Evolutionary conservation across 371 early-diverging fungal species (phyloP).

Genomic region (Vittaforma corneae): DNA sequence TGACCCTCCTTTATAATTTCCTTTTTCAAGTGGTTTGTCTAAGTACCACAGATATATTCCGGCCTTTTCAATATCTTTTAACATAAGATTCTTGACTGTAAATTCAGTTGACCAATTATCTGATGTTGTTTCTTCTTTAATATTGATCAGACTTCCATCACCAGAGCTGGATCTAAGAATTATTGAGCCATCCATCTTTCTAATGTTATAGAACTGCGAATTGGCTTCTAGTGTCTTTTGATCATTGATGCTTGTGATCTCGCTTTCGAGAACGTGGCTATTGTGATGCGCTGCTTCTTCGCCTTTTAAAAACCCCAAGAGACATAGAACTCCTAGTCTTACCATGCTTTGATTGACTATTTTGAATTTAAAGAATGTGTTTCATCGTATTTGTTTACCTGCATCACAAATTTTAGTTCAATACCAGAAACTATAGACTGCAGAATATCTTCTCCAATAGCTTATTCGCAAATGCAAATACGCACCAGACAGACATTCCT

Average conservation of each 20-base stretch:
- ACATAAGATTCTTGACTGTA: constrained; percentile 14
- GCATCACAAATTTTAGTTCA: not conserved
- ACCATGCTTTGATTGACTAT: not conserved
- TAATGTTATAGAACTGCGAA: constrained; percentile 10
- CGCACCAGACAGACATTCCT: not conserved
- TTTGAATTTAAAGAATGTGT: not conserved
- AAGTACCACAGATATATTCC: constrained; percentile 59
- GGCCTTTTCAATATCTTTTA: constrained; percentile 40
- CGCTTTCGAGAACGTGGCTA: constrained; percentile 11
- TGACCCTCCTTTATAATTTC: constrained; percentile 50
- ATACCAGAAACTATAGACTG: not conserved
- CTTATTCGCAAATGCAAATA: not conserved
- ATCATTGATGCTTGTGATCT: not conserved
- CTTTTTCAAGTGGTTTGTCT: constrained; percentile 42
- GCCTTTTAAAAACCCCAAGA: not conserved
- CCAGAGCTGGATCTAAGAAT: constrained; percentile 21
- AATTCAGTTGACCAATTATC: constrained; percentile 50
- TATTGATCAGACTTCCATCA: constrained; percentile 39
- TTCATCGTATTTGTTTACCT: not conserved
- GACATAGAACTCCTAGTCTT: not conserved
- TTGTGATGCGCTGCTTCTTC: not conserved
- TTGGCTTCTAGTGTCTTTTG: not conserved
- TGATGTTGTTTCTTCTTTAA: constrained; percentile 33
- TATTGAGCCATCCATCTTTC: not conserved
- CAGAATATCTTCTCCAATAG: not conserved